Conservation (phyloP, 768 basidiomycete species). For the Amanita exitialis region DNA sequence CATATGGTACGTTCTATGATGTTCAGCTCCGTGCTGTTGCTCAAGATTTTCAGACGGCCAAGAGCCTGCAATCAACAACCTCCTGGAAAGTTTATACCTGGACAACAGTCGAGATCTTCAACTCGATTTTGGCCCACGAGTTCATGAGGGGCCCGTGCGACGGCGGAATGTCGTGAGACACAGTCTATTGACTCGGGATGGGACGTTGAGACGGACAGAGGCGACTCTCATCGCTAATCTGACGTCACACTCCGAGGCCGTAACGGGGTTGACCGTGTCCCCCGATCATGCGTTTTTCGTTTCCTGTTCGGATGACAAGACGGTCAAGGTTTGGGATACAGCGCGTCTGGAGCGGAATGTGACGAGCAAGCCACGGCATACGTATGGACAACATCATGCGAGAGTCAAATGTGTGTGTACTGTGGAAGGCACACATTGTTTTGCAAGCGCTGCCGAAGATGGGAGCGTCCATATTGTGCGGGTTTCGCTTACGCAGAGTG, state of each 20-base stretch:
- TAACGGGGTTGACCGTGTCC: conserved; percentile 77
- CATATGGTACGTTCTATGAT: conserved; percentile 44
- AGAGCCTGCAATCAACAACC: conserved; percentile 80
- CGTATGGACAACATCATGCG: conserved; percentile 52
- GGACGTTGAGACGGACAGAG: conserved; percentile 49
- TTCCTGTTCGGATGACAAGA: conserved; percentile 89
- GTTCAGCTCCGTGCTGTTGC: background rate
- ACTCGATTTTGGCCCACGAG: conserved; percentile 84
- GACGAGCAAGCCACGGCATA: conserved; percentile 71
- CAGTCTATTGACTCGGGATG: conserved; percentile 58
- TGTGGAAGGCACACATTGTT: conserved; percentile 81
- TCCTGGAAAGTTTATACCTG: conserved; percentile 84
- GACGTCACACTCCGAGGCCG: conserved; percentile 67
- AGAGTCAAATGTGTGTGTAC: conserved; percentile 63
- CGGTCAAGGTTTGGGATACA: conserved; percentile 88
- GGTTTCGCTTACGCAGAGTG: conserved; percentile 61
- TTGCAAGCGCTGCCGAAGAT: conserved; percentile 79
- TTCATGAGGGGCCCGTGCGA: conserved; percentile 73
- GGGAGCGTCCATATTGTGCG: conserved; percentile 79
- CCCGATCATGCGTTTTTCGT: conserved; percentile 95
- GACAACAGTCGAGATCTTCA: conserved; percentile 81
- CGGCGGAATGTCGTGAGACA: conserved; percentile 67
- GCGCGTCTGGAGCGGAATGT: conserved; percentile 92
- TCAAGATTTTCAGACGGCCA: conserved; percentile 57
- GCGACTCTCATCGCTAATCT: conserved; percentile 80